A percentile compares a stretch with the other conserved stretches of the same genome.
These are phyloP conservation scores for Chlamydomonas sp. DNA, from an alignment of 139 green algal species.

Conservation along the genomic window DNA sequence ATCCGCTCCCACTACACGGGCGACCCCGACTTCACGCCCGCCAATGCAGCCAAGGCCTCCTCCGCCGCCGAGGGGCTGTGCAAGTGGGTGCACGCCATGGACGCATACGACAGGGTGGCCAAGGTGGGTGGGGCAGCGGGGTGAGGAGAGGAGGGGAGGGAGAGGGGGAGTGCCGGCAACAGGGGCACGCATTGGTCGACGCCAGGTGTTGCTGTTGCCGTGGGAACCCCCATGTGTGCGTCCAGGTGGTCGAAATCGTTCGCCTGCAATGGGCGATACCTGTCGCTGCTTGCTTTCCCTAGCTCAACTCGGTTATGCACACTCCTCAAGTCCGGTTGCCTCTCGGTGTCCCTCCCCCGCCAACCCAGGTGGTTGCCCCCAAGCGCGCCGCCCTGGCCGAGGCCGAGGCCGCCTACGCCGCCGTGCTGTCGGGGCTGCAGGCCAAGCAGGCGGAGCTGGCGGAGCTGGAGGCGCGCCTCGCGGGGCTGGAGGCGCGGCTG, in stretches of 20 bases:
- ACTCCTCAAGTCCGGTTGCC: background rate
- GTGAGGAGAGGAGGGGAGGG: background rate
- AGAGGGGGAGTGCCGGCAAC: constrained; percentile 10
- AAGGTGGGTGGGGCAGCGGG: constrained; percentile 10
- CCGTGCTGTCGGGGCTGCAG: constrained; percentile 70
- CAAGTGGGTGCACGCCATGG: constrained; percentile 86
- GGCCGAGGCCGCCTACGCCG: constrained; percentile 63
- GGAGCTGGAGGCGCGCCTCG: constrained; percentile 71
- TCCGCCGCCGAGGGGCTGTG: constrained; percentile 76
- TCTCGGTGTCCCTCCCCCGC: background rate
- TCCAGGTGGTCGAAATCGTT: background rate
- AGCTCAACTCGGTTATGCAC: too few relatives aligned
- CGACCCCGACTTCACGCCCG: constrained; percentile 76
- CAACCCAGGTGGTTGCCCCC: constrained; percentile 69
- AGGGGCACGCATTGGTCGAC: too few relatives aligned
- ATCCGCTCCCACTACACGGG: constrained; percentile 69
- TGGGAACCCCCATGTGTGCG: too few relatives aligned
- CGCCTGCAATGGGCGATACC: background rate
- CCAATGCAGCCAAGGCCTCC: constrained; percentile 70
- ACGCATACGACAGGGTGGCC: constrained; percentile 79
- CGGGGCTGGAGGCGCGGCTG: constrained; percentile 66
- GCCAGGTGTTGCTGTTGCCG: too few relatives aligned
- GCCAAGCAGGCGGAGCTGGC: constrained; percentile 77
- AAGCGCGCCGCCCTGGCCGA: constrained; percentile 69
- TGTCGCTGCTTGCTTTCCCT: too few relatives aligned